phyloP scores from a whole-genome alignment of 2,329 filamentous ascomycete species.

The Truncatella angustata region DNA sequence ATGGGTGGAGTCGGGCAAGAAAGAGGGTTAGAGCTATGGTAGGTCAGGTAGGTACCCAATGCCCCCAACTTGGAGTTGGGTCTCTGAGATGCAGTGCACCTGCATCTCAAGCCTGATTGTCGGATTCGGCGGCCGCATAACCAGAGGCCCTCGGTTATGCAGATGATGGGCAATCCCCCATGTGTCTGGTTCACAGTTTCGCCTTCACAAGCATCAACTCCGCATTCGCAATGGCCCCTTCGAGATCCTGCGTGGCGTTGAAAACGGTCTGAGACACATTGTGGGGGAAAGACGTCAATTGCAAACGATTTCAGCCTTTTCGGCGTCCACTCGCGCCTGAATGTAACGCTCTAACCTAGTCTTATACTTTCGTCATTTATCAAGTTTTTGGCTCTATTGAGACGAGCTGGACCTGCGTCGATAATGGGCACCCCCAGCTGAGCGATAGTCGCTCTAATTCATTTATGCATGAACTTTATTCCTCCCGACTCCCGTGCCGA shows the following conservation, averaged over 20 bases:
- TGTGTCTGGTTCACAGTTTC: not conserved
- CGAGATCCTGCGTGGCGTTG: too few species aligned
- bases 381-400: not conserved
- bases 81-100: conserved; percentile 28
- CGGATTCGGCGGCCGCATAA: conserved; percentile 31
- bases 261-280: too few species aligned
- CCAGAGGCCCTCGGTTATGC: conserved; percentile 12
- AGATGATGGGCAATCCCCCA: not conserved
- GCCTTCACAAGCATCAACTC: too few species aligned
- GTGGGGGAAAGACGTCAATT: too few species aligned
- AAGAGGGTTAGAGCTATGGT: conserved; percentile 6
- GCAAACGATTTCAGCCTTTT: not conserved
- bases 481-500: not conserved
- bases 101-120: conserved; percentile 21
- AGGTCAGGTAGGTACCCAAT: conserved; percentile 12
- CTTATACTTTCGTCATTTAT: not conserved
- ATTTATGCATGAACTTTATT: not conserved
- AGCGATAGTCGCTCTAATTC: not conserved
- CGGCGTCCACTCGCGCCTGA: not conserved
- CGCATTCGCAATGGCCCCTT: too few species aligned
- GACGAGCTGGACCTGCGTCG: not conserved
- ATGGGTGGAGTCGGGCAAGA: not conserved
- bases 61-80: conserved; percentile 13
- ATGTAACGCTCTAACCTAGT: not conserved
- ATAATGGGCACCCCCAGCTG: not conserved